Percentiles rank a stretch among this genome's conserved stretches.
Conservation (phyloP, 257 asterid genomes). For the Solanum chilense region DNA sequence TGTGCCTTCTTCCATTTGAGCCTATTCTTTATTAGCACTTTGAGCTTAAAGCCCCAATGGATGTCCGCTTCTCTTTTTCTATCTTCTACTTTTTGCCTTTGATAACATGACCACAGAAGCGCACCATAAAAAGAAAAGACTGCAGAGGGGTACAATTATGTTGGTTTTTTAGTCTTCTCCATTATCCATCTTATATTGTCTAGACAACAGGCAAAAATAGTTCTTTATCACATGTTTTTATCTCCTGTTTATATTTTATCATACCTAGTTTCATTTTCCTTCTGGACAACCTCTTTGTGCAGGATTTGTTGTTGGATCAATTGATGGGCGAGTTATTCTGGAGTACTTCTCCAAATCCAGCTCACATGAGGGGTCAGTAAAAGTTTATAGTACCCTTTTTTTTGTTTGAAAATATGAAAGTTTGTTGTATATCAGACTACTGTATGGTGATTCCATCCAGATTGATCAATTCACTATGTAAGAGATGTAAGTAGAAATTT, state of each 20-base stretch:
- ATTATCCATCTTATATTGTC: not conserved
- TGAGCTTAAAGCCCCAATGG: not conserved
- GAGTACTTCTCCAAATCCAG: slow-evolving; percentile 34
- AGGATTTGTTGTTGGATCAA: slow-evolving; percentile 78
- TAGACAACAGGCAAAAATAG: not conserved
- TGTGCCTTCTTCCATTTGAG: not conserved
- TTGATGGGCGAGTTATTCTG: slow-evolving; percentile 76
- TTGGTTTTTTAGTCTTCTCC: not conserved
- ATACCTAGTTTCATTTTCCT: not conserved
- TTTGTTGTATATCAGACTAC: not conserved
- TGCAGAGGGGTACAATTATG: not conserved
- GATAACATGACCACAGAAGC: not conserved
- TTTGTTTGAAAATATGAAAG: not conserved
- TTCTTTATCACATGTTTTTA: not conserved
- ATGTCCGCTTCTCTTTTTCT: not conserved
- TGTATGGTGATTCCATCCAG: not conserved
- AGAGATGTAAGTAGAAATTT: not conserved
- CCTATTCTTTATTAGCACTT: not conserved
- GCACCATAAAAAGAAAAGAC: not conserved
- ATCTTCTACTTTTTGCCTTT: not conserved
- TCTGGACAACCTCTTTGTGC: slow-evolving; percentile 10
- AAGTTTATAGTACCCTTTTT: not conserved
- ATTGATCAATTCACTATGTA: not conserved
- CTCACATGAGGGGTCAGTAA: slow-evolving; percentile 57
- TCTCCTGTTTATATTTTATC: not conserved